Conservation (phyloP, 495 filamentous ascomycete species). For the Penicillium herquei region DNA sequence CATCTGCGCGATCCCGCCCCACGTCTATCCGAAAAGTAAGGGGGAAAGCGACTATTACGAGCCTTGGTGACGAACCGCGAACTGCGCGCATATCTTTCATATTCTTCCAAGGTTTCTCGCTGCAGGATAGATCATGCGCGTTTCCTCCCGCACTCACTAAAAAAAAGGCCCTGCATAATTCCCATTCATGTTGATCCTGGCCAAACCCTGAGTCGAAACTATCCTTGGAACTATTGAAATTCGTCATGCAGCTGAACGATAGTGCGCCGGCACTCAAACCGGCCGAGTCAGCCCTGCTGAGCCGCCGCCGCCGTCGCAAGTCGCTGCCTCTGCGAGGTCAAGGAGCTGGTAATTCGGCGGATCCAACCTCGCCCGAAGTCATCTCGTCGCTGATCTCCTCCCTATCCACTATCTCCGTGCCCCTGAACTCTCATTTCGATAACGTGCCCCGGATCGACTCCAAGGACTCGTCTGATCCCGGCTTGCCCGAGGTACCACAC, state of each 20-base stretch:
- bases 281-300: slow-evolving; percentile 35
- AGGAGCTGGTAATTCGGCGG: slow-evolving; percentile 25
- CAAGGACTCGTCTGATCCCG: slow-evolving; percentile 41
- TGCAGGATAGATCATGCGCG: slow-evolving; percentile 24
- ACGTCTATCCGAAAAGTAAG: slow-evolving; percentile 13
- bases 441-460: slow-evolving; percentile 51
- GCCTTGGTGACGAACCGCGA: neutral
- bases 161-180: slow-evolving; percentile 15
- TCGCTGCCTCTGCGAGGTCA: slow-evolving; percentile 37
- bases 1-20: slow-evolving; percentile 1
- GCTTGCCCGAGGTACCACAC: slow-evolving; percentile 43
- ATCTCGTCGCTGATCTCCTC: slow-evolving; percentile 93
- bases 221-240: slow-evolving; percentile 26
- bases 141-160: neutral
- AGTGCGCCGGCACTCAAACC: slow-evolving; percentile 19
- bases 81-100: neutral
- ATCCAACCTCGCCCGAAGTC: slow-evolving; percentile 82
- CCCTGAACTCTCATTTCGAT: slow-evolving; percentile 73
- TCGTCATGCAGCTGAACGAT: slow-evolving; percentile 38
- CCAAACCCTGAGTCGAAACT: neutral
- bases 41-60: slow-evolving; percentile 7
- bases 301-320: slow-evolving; percentile 39
- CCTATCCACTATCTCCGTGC: slow-evolving; percentile 78
- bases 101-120: neutral
- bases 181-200: slow-evolving; percentile 9